phyloP scores from a whole-genome alignment of 345 rosid genomes.

The Eutrema yunnanense region DNA sequence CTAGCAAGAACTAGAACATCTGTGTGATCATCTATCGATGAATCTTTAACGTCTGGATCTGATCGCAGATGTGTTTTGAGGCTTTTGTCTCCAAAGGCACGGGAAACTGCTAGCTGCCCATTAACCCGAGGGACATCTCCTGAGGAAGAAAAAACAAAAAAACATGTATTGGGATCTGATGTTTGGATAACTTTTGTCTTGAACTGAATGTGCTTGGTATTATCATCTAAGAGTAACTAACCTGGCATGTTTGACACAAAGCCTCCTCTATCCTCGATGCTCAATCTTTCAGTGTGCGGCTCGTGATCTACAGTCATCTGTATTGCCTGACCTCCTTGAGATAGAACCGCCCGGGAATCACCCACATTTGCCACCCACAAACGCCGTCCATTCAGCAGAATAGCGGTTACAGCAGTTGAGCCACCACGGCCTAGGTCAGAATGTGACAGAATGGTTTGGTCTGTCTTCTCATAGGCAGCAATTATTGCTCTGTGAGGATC shows the following conservation, averaged over 20 bases:
- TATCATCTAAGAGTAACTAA: constrained; percentile 4
- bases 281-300: constrained; percentile 58
- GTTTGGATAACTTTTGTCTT: neutral
- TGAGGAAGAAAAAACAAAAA: constrained; percentile 17
- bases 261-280: constrained; percentile 60
- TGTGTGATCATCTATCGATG: constrained; percentile 31
- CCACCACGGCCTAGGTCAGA: constrained; percentile 70
- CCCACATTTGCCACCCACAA: constrained; percentile 72
- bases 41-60: constrained; percentile 50
- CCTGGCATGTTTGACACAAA: constrained; percentile 84
- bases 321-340: constrained; percentile 48
- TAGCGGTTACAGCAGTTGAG: constrained; percentile 75
- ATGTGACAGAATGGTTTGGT: constrained; percentile 55
- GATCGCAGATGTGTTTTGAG: constrained; percentile 67
- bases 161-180: neutral
- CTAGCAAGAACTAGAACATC: constrained; percentile 69
- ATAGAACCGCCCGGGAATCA: constrained; percentile 66
- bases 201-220: neutral
- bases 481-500: constrained; percentile 39
- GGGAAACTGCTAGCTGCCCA: constrained; percentile 69
- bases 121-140: constrained; percentile 73
- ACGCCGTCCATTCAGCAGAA: constrained; percentile 47
- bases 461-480: constrained; percentile 59
- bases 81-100: constrained; percentile 69
- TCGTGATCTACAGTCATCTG: constrained; percentile 64